phyloP scores from a whole-genome alignment of 2,329 filamentous ascomycete species.

The Hymenoscyphus salicellus region DNA sequence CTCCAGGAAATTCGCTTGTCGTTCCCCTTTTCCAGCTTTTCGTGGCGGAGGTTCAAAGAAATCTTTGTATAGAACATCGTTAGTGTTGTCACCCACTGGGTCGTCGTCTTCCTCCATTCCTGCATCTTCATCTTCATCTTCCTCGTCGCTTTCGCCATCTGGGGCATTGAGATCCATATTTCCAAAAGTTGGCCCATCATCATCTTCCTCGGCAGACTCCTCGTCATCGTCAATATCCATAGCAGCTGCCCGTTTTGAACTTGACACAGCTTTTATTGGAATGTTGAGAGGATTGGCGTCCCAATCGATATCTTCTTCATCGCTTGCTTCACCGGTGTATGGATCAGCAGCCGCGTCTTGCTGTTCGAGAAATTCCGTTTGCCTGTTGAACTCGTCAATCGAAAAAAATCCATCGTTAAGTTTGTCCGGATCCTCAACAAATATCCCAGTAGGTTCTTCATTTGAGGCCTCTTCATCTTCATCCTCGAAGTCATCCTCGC shows the following conservation, averaged over 20 bases:
- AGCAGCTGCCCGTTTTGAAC: constrained; percentile 34
- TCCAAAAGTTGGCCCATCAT: constrained; percentile 78
- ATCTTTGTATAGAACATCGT: constrained; percentile 85
- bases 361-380: constrained; percentile 84
- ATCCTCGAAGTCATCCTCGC: constrained; percentile 39
- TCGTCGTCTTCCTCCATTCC: constrained; percentile 56
- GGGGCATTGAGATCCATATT: constrained; percentile 72
- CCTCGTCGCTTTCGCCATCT: constrained; percentile 67
- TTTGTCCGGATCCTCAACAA: constrained; percentile 71
- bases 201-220: constrained; percentile 60
- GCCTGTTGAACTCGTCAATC: constrained; percentile 94
- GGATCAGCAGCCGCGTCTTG: constrained; percentile 76
- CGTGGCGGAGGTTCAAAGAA: constrained; percentile 85
- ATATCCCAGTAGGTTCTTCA: constrained; percentile 52
- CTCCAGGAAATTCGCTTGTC: constrained; percentile 41
- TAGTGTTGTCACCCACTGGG: constrained; percentile 64
- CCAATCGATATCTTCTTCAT: constrained; percentile 89
- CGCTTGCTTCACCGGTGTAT: constrained; percentile 70
- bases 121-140: constrained; percentile 52
- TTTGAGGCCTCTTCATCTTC: constrained; percentile 49
- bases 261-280: constrained; percentile 31
- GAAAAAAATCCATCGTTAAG: constrained; percentile 98
- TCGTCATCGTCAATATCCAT: constrained; percentile 40
- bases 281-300: constrained; percentile 66
- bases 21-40: constrained; percentile 57